Conservation (phyloP, 257 asterid genomes). For the Solanum medicagineum region DNA sequence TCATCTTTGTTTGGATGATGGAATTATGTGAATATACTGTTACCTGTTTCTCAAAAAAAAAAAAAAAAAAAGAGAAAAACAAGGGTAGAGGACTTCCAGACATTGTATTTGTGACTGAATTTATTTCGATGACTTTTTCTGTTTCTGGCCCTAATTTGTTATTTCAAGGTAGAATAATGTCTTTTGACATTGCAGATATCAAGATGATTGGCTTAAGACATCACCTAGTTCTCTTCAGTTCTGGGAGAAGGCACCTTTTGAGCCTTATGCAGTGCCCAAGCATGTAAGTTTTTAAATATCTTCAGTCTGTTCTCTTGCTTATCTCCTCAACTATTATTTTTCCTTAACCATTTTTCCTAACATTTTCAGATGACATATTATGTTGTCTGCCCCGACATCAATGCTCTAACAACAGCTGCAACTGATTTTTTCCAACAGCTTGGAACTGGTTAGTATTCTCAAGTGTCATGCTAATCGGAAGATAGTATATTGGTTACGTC, state of each 20-base stretch:
- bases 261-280: conserved; percentile 91
- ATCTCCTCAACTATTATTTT: neutral
- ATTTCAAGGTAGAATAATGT: conserved; percentile 1
- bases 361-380: conserved; percentile 72
- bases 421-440: conserved; percentile 94
- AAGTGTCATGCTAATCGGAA: neutral
- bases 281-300: conserved; percentile 40
- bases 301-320: conserved; percentile 1
- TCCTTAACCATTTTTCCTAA: neutral
- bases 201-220: conserved; percentile 98
- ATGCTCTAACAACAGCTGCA: conserved; percentile 85
- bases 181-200: conserved; percentile 52
- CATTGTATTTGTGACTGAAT: neutral
- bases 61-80: too few species aligned
- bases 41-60: too few species aligned
- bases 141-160: neutral
- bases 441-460: conserved; percentile 73
- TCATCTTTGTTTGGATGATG: too few species aligned
- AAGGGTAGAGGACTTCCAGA: neutral
- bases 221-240: conserved; percentile 71
- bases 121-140: neutral
- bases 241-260: conserved; percentile 99
- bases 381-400: conserved; percentile 97
- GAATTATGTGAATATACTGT: too few species aligned
- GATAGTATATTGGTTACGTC: neutral